phyloP scores from a whole-genome alignment of 2,329 filamentous ascomycete genomes.

The Ambrosiella beaveri region DNA sequence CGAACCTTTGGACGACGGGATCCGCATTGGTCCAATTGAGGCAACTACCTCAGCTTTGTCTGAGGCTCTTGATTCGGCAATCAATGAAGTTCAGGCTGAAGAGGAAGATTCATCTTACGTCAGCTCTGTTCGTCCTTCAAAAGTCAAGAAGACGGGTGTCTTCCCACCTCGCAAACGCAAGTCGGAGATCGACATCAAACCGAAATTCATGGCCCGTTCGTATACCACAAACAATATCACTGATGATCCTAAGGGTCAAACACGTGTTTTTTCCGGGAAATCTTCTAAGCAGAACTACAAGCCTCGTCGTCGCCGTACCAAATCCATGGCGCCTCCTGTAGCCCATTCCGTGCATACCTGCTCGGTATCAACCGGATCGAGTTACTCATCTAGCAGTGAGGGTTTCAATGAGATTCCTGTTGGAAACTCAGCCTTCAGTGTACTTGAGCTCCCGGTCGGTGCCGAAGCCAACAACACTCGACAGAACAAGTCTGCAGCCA shows the following conservation, averaged over 20 bases:
- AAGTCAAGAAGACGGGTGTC: slow-evolving; percentile 4
- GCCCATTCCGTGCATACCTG: slow-evolving; percentile 8
- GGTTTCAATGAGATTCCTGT: slow-evolving; percentile 37
- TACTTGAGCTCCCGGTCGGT: slow-evolving; percentile 37
- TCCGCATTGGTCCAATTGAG: slow-evolving; percentile 24
- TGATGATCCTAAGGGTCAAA: neutral
- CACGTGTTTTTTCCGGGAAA: neutral
- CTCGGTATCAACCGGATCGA: slow-evolving; percentile 17
- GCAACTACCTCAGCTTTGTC: neutral
- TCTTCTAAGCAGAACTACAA: slow-evolving; percentile 13
- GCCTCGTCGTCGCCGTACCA: slow-evolving; percentile 4
- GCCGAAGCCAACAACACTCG: slow-evolving; percentile 26
- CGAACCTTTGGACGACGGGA: slow-evolving; percentile 23
- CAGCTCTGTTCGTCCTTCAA: slow-evolving; percentile 2
- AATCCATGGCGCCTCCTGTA: slow-evolving; percentile 9
- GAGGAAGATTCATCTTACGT: slow-evolving; percentile 2
- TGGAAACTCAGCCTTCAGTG: slow-evolving; percentile 49
- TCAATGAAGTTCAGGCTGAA: neutral
- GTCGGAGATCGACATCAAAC: neutral
- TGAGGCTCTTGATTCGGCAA: neutral
- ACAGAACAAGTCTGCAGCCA: slow-evolving; percentile 20
- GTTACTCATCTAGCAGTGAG: slow-evolving; percentile 18
- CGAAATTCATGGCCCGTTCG: neutral
- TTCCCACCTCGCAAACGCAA: neutral
- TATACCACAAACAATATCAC: neutral